Evolutionary conservation across 2,329 filamentous ascomycete species (phyloP).

Genomic region (Byssoonygena ceratinophila): DNA sequence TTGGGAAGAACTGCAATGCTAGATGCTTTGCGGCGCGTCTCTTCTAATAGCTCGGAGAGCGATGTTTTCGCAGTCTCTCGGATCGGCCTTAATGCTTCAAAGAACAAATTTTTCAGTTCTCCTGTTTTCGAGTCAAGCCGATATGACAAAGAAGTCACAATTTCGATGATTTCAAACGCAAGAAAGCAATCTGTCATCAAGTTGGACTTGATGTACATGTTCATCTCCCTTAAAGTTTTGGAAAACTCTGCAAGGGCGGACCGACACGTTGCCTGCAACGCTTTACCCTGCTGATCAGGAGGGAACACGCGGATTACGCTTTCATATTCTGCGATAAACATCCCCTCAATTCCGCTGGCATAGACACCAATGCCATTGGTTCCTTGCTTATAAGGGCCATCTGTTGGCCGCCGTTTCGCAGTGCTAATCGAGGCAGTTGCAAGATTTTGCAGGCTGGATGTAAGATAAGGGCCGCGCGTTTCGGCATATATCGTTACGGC

Average conservation of each 20-base stretch:
- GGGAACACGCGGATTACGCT: slow-evolving; percentile 81
- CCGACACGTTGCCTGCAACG: slow-evolving; percentile 70
- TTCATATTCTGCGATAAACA: slow-evolving; percentile 81
- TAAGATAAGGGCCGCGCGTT: slow-evolving; percentile 76
- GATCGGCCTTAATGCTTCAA: slow-evolving; percentile 77
- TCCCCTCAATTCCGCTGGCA: slow-evolving; percentile 72
- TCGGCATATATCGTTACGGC: slow-evolving; percentile 78
- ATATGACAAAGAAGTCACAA: slow-evolving; percentile 68
- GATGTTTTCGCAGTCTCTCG: slow-evolving; percentile 86
- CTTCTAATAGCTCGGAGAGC: slow-evolving; percentile 70
- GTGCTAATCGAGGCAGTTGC: slow-evolving; percentile 78
- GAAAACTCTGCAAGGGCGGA: slow-evolving; percentile 69
- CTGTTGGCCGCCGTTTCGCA: slow-evolving; percentile 61
- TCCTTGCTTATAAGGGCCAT: slow-evolving; percentile 75
- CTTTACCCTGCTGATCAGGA: slow-evolving; percentile 69
- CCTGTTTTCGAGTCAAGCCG: slow-evolving; percentile 73
- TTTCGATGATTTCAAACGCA: slow-evolving; percentile 88
- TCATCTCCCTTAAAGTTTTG: slow-evolving; percentile 77
- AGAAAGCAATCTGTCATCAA: slow-evolving; percentile 86
- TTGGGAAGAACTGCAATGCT: slow-evolving; percentile 57
- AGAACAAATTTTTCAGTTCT: slow-evolving; percentile 71
- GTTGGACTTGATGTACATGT: slow-evolving; percentile 77
- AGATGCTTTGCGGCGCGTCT: slow-evolving; percentile 61
- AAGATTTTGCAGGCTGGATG: slow-evolving; percentile 69
- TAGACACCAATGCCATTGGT: slow-evolving; percentile 90